Evolutionary conservation across 495 filamentous ascomycete species (phyloP), one percentile per base, ranked within the genome.

Genomic region (Daldinia concentrica): DNA sequence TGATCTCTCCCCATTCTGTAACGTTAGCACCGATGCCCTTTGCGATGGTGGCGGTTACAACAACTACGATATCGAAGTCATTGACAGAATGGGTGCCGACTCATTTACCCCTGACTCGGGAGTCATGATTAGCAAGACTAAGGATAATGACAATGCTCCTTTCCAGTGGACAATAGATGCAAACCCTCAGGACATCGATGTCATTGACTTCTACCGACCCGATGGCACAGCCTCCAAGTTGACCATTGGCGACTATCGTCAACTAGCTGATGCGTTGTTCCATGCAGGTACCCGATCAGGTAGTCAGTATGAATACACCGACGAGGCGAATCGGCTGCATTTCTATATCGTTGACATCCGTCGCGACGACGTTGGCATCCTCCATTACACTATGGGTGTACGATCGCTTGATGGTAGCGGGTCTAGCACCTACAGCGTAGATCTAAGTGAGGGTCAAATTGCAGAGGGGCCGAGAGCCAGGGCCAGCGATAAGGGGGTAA

Each of bases 111-210:
- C 81, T 0, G 81, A 82, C 52, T 76, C 76, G 15, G 81, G 81
- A 27, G 81, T 82, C 24, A 77, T 82, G 78, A 79, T 82, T 64
- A 82, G 79, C 73, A 82, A 82, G 72, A 78, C 78, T 3, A 79
- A 80, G 68, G 71, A 77, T 27, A 34, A 7, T 14, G 72, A 77
- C 32, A 56, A 12, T 7, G 71, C 76, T 8, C 79, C 81, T 0
- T 82, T 82, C 71, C 81, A 82, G 54, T 82, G 81, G 81, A 74
- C 74, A 26, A 80, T 82, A 36, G 81, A 82, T 41, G 81, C 81
- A 3, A 79, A 82, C 66, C 81, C 81, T 0, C 75, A 82, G 50
- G 81, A 82, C 37, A 77, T 79, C 58, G 54, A 73, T 48, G 71
- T 78, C 4, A 65, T 77, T 9, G 76, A 79, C 19, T 79, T 77